Evolutionary conservation across 148 eudicot genomes (phyloP).

Genomic region (Vaccinium darrowii): DNA sequence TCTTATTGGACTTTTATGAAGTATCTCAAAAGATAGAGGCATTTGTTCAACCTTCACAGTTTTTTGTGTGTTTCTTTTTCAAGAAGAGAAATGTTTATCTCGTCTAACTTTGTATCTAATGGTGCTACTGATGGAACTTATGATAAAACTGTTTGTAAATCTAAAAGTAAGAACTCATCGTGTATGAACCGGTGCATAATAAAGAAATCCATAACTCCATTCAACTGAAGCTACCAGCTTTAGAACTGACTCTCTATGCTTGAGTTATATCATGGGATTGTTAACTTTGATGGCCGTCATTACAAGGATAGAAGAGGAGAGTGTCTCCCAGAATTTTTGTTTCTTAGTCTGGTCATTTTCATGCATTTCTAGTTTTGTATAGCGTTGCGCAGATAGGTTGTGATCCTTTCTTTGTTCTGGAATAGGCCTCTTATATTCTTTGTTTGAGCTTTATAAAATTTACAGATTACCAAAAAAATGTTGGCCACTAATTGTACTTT

Average conservation of each 20-base stretch:
- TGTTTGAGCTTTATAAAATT: no score
- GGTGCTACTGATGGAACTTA: background rate
- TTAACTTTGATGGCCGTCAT: background rate
- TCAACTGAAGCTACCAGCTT: no score
- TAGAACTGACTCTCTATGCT: background rate
- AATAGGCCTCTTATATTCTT: no score
- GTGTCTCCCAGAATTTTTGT: no score
- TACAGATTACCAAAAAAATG: background rate
- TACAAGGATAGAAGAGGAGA: background rate
- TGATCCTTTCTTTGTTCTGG: no score
- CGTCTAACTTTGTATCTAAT: background rate
- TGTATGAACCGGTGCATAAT: background rate
- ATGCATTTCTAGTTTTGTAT: no score
- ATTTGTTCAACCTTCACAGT: background rate
- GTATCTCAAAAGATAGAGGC: background rate
- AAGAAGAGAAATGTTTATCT: background rate
- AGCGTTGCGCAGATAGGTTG: no score
- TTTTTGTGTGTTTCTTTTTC: background rate
- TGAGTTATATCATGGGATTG: background rate
- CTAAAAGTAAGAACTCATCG: background rate
- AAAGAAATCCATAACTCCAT: background rate
- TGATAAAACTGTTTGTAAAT: background rate
- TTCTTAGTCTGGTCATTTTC: no score
- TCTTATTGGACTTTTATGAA: background rate
- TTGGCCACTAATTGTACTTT: background rate